Conservation (phyloP, 2,329 filamentous ascomycete genomes). For the Penicillium oxalicum region DNA sequence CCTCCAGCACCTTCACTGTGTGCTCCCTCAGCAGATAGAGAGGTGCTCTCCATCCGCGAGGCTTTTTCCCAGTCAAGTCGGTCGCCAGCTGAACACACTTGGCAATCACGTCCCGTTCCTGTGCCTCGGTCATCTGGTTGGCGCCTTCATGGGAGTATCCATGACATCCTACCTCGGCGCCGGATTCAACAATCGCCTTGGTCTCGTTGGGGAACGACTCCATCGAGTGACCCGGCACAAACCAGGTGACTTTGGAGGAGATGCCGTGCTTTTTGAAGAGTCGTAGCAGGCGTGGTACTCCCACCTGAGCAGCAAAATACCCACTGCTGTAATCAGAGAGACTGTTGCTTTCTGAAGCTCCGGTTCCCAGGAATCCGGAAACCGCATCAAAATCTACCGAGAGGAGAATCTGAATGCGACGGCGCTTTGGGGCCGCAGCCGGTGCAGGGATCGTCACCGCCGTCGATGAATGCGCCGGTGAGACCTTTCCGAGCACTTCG, state of each 20-base stretch:
- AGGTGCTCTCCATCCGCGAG: constrained; percentile 39
- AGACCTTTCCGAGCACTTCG: background rate
- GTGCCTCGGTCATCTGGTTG: constrained; percentile 62
- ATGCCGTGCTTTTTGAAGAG: constrained; percentile 49
- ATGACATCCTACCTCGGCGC: constrained; percentile 47
- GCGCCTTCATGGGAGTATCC: constrained; percentile 70
- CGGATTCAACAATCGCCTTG: constrained; percentile 46
- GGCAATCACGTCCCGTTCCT: constrained; percentile 67
- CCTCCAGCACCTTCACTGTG: constrained; percentile 37
- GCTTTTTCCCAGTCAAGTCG: constrained; percentile 65
- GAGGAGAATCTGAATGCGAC: constrained; percentile 21
- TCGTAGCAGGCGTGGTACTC: constrained; percentile 50
- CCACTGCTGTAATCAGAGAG: constrained; percentile 53
- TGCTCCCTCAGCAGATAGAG: constrained; percentile 37
- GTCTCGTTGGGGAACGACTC: constrained; percentile 53
- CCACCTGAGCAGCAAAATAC: constrained; percentile 53
- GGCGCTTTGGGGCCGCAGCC: constrained; percentile 9
- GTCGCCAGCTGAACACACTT: constrained; percentile 68
- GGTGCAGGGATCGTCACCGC: background rate
- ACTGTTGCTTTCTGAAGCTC: constrained; percentile 45
- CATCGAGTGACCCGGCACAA: constrained; percentile 54
- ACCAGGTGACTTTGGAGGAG: constrained; percentile 53
- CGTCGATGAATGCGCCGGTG: background rate
- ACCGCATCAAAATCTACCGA: constrained; percentile 54
- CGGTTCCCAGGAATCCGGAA: constrained; percentile 56